Conservation (phyloP, 2,329 filamentous ascomycete genomes). For the Thielaviopsis punctulata region DNA sequence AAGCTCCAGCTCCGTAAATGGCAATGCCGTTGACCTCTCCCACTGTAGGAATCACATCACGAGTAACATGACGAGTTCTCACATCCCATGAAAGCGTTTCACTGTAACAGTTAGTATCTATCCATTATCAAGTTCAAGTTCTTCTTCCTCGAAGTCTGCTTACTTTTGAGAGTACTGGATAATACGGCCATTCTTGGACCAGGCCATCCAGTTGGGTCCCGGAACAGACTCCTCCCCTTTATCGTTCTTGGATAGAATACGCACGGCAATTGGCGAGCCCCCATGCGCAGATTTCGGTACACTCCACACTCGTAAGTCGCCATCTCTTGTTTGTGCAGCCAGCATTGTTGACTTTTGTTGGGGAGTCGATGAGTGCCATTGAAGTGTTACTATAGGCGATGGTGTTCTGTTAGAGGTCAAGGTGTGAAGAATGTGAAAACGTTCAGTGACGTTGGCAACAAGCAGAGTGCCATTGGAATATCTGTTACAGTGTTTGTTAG, state of each 20-base stretch:
- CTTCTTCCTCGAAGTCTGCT: slow-evolving; percentile 23
- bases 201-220: slow-evolving; percentile 88
- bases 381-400: slow-evolving; percentile 69
- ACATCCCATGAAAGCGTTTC: slow-evolving; percentile 96
- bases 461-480: slow-evolving; percentile 92
- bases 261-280: slow-evolving; percentile 73
- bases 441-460: slow-evolving; percentile 73
- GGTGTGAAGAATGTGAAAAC: slow-evolving; percentile 88
- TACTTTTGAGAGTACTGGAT: slow-evolving; percentile 85
- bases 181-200: slow-evolving; percentile 95
- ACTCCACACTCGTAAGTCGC: slow-evolving; percentile 91
- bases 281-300: slow-evolving; percentile 62
- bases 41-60: slow-evolving; percentile 70
- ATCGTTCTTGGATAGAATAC: slow-evolving; percentile 68
- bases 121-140: no score
- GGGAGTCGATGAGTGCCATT: slow-evolving; percentile 93
- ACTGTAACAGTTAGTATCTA: not conserved
- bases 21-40: slow-evolving; percentile 68
- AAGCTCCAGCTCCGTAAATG: slow-evolving; percentile 79
- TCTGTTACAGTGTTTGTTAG: slow-evolving; percentile 27
- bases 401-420: slow-evolving; percentile 69
- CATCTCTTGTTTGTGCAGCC: slow-evolving; percentile 78
- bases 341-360: slow-evolving; percentile 97
- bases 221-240: slow-evolving; percentile 33
- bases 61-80: slow-evolving; percentile 89